Conservation (phyloP, 2,329 filamentous ascomycete species). For the Claviceps quebecensis region DNA sequence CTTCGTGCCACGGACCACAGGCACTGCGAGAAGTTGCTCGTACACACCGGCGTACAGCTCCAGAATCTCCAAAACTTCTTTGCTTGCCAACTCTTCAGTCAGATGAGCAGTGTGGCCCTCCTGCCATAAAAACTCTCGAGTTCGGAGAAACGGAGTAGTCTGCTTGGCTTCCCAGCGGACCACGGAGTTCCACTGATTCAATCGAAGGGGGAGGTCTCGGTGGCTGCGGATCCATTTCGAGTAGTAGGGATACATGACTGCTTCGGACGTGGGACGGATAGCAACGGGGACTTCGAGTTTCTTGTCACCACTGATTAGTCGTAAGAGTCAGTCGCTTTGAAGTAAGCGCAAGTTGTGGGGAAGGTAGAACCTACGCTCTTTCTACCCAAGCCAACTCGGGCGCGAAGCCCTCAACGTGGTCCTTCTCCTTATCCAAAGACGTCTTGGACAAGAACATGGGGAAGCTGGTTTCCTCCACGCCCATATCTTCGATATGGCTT, state of each 20-base stretch:
- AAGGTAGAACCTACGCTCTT: slow-evolving; percentile 45
- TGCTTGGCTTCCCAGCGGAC: slow-evolving; percentile 97
- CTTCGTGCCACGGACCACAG: slow-evolving; percentile 85
- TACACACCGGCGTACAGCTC: slow-evolving; percentile 88
- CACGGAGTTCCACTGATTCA: slow-evolving; percentile 96
- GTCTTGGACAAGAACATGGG: slow-evolving; percentile 90
- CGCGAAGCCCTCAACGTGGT: slow-evolving; percentile 97
- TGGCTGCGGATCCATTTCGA: slow-evolving; percentile 95
- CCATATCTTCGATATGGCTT: slow-evolving; percentile 71
- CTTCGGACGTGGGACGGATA: slow-evolving; percentile 55
- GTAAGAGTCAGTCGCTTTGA: background rate
- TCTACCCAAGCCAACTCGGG: slow-evolving; percentile 85
- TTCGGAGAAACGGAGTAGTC: slow-evolving; percentile 71
- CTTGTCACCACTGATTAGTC: slow-evolving; percentile 61
- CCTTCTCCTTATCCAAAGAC: slow-evolving; percentile 78
- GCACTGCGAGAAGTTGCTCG: slow-evolving; percentile 84
- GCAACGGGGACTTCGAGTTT: slow-evolving; percentile 71
- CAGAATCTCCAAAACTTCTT: slow-evolving; percentile 85
- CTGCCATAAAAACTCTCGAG: slow-evolving; percentile 95
- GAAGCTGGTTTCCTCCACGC: slow-evolving; percentile 92
- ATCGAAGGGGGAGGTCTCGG: slow-evolving; percentile 79
- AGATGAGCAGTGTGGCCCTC: slow-evolving; percentile 87
- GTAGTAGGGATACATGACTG: slow-evolving; percentile 93
- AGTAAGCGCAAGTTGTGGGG: background rate
- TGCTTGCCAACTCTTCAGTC: slow-evolving; percentile 64